Base-by-base conservation (phyloP, 176 grass and related monocot genomes). In the Zoysia japonica region DNA sequence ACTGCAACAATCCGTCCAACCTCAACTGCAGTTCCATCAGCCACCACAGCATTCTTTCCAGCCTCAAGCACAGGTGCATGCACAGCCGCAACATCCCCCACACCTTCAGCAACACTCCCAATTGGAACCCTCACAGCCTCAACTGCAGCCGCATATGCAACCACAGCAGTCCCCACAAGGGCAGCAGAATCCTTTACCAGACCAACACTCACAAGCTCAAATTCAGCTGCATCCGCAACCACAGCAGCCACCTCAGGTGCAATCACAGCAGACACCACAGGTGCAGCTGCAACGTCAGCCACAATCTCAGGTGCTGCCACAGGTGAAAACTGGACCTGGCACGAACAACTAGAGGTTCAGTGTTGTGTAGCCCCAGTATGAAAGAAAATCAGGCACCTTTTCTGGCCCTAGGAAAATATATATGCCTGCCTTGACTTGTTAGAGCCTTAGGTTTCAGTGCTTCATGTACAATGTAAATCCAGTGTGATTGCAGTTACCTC, bases 361-460 rank as follows among this genome's bases (percentile, higher is more conserved):
- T 53, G 61, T 59, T 72, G 36, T 87, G 74, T 67, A 87, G 49
- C 60, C 17, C 66, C 80, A 45, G 74, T 78, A 83, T 60, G 67
- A 78, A 74, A 17, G 13, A 68, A 83, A 36, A 47, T 44, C 9
- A 7, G 68, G 74, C 45, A 72, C 74, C 78, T 78, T n/a, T 28
- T 19, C 68, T 68, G 80, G 68, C 68, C 60, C 70, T 84, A 84
- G 69, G 86, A 62, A 5, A 50, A 6, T 48, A 8, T 78, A 47
- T 59, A 38, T 59, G 54, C 47, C 55, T 36, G 73, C 73, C 46
- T 41, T 61, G 73, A 76, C 62, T 15, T 55, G 55, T 56, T 84
- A 88, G 79, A 77, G 76, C 42, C 74, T 62, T 88, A 88, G 76
- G 81, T 64, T 84, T 70, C 63, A 5, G n/a, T 28, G 28, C 28